These are phyloP conservation scores for Thalia dealbata DNA, from an alignment of 176 grass and related monocot genomes.

Conservation along the genomic window DNA sequence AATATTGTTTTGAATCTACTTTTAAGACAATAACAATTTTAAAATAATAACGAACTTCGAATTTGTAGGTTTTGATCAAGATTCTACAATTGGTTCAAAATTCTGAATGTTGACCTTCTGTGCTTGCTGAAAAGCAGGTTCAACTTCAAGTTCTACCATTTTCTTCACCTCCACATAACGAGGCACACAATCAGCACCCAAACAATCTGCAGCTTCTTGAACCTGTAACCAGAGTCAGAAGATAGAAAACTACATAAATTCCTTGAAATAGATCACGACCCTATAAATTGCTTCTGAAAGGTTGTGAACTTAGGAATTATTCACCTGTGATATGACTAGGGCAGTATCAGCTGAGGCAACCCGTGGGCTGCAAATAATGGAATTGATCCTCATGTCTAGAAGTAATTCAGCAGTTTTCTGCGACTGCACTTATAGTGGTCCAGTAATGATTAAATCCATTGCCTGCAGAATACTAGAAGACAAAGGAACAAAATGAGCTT, in stretches of 20 bases:
- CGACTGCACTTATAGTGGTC: conserved; percentile 35
- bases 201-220: conserved; percentile 88
- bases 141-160: conserved; percentile 60
- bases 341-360: conserved; percentile 76
- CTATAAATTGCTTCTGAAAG: not conserved
- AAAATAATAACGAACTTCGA: too few species aligned
- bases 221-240: conserved; percentile 34
- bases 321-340: conserved; percentile 73
- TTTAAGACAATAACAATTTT: too few species aligned
- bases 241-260: not conserved
- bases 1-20: not conserved
- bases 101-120: conserved; percentile 43
- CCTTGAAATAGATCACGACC: too few species aligned
- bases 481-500: conserved; percentile 15
- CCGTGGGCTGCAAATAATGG: conserved; percentile 62
- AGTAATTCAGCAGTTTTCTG: conserved; percentile 91
- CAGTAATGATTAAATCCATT: conserved; percentile 19
- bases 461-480: conserved; percentile 12
- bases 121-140: conserved; percentile 43
- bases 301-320: not conserved
- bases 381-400: conserved; percentile 54
- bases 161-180: conserved; percentile 75
- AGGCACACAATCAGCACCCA: conserved; percentile 71
- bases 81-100: not conserved
- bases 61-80: not conserved